Evolutionary conservation across 108 stramenopile species (phyloP).

Genomic region (Heterococcus sp.): DNA sequence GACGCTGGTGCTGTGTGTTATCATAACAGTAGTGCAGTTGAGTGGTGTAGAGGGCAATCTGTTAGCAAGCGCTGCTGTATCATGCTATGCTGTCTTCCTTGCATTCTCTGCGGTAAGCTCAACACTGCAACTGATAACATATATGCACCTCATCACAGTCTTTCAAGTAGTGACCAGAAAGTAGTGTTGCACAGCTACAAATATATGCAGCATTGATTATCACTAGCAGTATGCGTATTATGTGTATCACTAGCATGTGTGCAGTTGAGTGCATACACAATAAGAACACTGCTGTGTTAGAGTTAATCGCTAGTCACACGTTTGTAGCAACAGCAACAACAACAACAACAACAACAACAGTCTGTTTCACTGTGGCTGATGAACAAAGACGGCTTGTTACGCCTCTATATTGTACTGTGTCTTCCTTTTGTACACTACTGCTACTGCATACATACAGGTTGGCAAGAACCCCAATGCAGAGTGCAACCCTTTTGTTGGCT

Average conservation of each 20-base stretch:
- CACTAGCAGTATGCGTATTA: no score
- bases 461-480: conserved; percentile 66
- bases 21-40: conserved; percentile 62
- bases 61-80: conserved; percentile 72
- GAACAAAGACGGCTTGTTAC: no score
- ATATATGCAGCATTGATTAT: no score
- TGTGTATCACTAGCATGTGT: no score
- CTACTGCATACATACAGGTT: no score
- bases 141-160: no score
- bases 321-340: conserved; percentile 7
- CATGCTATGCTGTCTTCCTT: conserved; percentile 77
- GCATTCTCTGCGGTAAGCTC: conserved; percentile 79
- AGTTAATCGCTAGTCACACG: background rate
- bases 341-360: no score
- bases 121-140: background rate
- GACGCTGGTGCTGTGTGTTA: conserved; percentile 66
- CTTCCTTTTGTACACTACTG: no score
- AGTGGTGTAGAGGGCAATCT: conserved; percentile 68
- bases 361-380: no score
- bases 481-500: conserved; percentile 78
- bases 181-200: no score
- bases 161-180: no score
- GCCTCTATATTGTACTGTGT: no score
- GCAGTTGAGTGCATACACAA: background rate
- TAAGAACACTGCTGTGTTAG: background rate